Percentiles rank a stretch among this genome's conserved stretches.
Conservation (phyloP, 2,329 filamentous ascomycete genomes). For the Talaromyces marneffei region DNA sequence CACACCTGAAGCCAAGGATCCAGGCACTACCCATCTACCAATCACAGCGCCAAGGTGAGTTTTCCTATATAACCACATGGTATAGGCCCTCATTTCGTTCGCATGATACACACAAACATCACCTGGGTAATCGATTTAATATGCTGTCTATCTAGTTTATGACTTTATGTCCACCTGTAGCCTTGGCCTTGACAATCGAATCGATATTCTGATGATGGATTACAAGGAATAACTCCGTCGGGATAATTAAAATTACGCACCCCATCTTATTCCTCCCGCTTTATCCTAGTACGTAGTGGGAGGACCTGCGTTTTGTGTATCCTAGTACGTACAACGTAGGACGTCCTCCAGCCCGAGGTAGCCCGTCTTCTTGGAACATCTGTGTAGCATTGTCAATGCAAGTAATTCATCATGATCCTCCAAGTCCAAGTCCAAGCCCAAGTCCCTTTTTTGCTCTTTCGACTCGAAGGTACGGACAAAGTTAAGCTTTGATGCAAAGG, state of each 20-base stretch:
- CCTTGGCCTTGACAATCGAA: too few species aligned
- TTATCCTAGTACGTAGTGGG: not conserved
- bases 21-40: not conserved
- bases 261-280: not conserved
- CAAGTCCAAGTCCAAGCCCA: not conserved
- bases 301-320: not conserved
- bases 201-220: too few species aligned
- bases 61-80: not conserved
- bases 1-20: not conserved
- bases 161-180: too few species aligned
- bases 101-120: not conserved
- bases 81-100: not conserved
- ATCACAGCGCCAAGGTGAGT: not conserved
- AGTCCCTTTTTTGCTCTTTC: too few species aligned
- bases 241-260: not conserved
- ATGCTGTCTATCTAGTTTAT: too few species aligned
- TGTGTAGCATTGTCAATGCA: not conserved
- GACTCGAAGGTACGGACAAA: not conserved
- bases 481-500: not conserved
- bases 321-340: not conserved
- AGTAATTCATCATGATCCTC: not conserved
- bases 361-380: not conserved
- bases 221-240: not conserved
- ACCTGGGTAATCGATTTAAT: not conserved
- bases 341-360: not conserved